Percentiles rank a stretch among this genome's conserved stretches.
These are phyloP conservation scores for Saturnispora gosingensis DNA, from an alignment of 805 yeast species.

Conservation along the genomic window DNA sequence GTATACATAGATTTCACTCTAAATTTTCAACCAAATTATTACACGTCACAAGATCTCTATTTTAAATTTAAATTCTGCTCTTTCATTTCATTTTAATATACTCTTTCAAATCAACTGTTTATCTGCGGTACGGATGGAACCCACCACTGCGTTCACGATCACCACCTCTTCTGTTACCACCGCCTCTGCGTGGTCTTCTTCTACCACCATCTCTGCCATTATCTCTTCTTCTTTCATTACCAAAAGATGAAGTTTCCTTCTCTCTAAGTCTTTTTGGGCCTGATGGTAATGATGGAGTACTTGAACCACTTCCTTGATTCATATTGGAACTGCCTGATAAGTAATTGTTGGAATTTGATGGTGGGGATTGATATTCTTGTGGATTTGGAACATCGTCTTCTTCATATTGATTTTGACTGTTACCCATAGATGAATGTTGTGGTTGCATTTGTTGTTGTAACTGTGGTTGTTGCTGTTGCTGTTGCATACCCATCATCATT, in stretches of 20 bases:
- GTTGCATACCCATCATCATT: constrained; percentile 13
- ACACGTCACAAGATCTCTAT: neutral
- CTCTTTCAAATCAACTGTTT: neutral
- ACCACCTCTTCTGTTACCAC: constrained; percentile 16
- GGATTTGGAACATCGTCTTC: constrained; percentile 30
- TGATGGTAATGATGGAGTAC: constrained; percentile 21
- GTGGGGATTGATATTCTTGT: constrained; percentile 21
- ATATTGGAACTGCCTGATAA: neutral
- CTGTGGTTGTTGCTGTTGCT: constrained; percentile 8
- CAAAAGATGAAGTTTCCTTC: constrained; percentile 5
- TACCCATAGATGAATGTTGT: constrained; percentile 5
- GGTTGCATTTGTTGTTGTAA: constrained; percentile 5
- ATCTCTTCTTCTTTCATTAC: constrained; percentile 12
- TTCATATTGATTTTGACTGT: constrained; percentile 13
- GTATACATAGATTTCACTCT: neutral
- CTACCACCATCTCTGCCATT: constrained; percentile 13
- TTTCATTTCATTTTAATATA: neutral
- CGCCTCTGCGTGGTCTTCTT: constrained; percentile 14
- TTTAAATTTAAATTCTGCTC: neutral
- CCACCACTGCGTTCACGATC: constrained; percentile 22
- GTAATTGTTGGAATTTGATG: neutral
- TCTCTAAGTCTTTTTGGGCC: constrained; percentile 27
- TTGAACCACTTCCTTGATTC: neutral
- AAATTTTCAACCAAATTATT: neutral
- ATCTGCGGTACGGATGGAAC: constrained; percentile 27